These are phyloP conservation scores for Penstemon newberryi DNA, from an alignment of 257 asterid species.

Conservation along the genomic window DNA sequence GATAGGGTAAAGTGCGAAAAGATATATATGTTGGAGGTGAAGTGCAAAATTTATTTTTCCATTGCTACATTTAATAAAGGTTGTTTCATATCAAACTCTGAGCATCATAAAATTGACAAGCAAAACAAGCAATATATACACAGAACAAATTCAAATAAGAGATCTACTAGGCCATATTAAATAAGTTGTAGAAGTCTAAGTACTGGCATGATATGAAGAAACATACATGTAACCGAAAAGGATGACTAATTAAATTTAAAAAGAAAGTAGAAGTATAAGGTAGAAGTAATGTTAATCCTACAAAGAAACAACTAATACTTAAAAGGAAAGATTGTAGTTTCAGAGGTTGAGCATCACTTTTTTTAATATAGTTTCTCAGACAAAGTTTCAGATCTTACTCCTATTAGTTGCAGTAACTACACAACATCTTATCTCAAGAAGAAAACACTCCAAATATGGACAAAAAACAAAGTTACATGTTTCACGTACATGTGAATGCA, in stretches of 20 bases:
- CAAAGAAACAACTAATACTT: neutral
- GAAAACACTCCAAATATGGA: neutral
- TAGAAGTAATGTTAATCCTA: neutral
- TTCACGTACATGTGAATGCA: slow-evolving; percentile 29
- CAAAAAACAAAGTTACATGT: slow-evolving; percentile 11
- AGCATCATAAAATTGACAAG: neutral
- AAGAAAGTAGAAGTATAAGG: no score
- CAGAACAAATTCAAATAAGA: neutral
- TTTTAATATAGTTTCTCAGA: slow-evolving; percentile 1
- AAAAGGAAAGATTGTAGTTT: neutral
- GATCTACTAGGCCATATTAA: neutral
- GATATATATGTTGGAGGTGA: no score
- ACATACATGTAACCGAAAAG: neutral
- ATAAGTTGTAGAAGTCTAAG: neutral
- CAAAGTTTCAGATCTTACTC: slow-evolving; percentile 9
- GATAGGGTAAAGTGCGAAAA: no score
- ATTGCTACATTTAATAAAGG: no score
- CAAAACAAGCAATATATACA: neutral
- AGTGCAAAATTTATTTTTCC: no score
- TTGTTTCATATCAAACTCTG: no score
- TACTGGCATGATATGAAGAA: neutral
- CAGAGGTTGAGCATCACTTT: slow-evolving; percentile 1
- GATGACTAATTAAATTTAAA: neutral
- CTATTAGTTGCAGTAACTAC: slow-evolving; percentile 13
- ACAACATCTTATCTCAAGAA: slow-evolving; percentile 6